These are phyloP conservation scores for Taiozyma sp. DNA, from an alignment of 1,139 yeast species.

Conservation along the genomic window DNA sequence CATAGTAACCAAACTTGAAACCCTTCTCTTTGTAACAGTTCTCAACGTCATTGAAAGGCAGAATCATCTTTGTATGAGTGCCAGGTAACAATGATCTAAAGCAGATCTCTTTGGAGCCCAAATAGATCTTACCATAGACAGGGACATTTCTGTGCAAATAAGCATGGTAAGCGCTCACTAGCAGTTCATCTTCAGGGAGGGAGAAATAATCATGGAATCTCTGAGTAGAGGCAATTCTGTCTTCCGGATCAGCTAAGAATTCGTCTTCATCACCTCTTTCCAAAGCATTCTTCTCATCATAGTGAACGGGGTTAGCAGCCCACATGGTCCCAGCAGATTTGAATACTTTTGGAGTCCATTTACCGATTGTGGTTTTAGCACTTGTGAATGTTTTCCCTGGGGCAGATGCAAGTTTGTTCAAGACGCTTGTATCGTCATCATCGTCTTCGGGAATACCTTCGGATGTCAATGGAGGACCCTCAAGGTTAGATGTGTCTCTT, in stretches of 20 bases:
- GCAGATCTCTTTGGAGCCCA: constrained; percentile 63
- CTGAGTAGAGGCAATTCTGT: constrained; percentile 39
- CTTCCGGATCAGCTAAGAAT: constrained; percentile 40
- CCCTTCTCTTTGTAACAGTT: constrained; percentile 62
- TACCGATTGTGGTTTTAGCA: constrained; percentile 11
- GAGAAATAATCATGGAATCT: constrained; percentile 67
- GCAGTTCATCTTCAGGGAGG: constrained; percentile 41
- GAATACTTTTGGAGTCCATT: constrained; percentile 27
- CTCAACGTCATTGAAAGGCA: constrained; percentile 71
- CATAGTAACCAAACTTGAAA: constrained; percentile 59
- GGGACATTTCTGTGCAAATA: constrained; percentile 71
- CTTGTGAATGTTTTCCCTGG: constrained; percentile 6
- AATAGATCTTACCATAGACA: constrained; percentile 73
- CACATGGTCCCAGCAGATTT: constrained; percentile 50
- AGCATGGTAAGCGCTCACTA: constrained; percentile 67
- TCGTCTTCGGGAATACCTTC: neutral
- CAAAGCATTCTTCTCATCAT: constrained; percentile 31
- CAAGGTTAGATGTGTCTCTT: neutral
- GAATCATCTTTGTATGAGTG: constrained; percentile 71
- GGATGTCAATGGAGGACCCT: neutral
- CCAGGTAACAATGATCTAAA: constrained; percentile 81
- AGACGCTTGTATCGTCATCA: neutral
- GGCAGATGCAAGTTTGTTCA: neutral
- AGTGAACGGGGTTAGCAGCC: constrained; percentile 62
- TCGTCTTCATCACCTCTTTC: constrained; percentile 37